A percentile compares a stretch with the other conserved stretches of the same genome.
phyloP scores from a whole-genome alignment of 2,329 filamentous ascomycete species.

The Colletotrichum navitas region DNA sequence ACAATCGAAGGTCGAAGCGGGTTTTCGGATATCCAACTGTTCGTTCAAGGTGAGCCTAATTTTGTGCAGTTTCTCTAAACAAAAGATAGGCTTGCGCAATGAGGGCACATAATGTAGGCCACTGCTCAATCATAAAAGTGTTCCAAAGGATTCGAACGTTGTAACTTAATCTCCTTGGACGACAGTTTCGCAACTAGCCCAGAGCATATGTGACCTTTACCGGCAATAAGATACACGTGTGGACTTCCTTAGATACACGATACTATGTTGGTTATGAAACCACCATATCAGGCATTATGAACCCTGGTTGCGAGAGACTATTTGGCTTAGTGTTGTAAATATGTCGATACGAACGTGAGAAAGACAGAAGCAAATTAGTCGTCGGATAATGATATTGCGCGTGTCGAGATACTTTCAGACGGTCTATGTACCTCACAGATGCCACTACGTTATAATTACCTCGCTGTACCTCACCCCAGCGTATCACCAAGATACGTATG shows the following conservation, averaged over 20 bases:
- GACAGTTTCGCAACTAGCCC: constrained; percentile 17
- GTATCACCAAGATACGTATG: not conserved
- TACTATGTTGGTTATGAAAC: not conserved
- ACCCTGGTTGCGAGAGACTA: not conserved
- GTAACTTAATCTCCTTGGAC: constrained; percentile 18
- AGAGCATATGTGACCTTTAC: not conserved
- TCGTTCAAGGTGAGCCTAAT: constrained; percentile 53
- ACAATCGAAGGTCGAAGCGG: too few species aligned
- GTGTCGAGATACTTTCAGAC: not conserved
- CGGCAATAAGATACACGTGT: not conserved
- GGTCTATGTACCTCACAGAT: not conserved
- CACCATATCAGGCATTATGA: not conserved
- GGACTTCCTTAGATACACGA: not conserved
- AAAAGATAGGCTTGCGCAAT: constrained; percentile 33
- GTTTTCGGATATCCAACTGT: not conserved
- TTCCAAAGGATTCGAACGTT: not conserved
- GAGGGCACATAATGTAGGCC: not conserved
- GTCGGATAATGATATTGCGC: not conserved
- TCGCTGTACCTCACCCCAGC: not conserved
- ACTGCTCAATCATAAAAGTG: too few species aligned
- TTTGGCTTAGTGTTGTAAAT: not conserved
- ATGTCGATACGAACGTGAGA: too few species aligned
- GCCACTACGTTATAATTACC: not conserved
- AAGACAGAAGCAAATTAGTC: not conserved
- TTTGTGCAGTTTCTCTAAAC: constrained; percentile 46